Evolutionary conservation across 257 asterid genomes (phyloP).

Genomic region (Nyctanthes arbortristis): DNA sequence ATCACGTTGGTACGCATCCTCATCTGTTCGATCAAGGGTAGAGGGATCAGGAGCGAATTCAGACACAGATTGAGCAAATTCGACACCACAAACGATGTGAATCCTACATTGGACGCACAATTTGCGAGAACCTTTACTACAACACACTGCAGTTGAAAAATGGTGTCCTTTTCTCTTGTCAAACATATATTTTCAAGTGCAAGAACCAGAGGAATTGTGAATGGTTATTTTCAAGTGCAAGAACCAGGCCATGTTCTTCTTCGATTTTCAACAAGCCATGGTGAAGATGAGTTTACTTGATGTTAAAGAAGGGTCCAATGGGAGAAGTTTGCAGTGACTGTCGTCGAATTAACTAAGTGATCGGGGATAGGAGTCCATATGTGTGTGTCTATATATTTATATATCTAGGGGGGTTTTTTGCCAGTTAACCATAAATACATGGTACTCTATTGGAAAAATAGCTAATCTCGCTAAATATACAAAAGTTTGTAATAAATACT

Average conservation of each 20-base stretch:
- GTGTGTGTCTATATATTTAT: no score
- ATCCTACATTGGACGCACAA: constrained; percentile 61
- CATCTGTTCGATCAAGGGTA: no score
- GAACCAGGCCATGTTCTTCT: constrained; percentile 73
- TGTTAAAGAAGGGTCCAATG: constrained; percentile 58
- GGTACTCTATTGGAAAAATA: no score
- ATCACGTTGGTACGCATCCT: no score
- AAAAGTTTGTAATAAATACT: no score
- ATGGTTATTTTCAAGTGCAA: constrained; percentile 41
- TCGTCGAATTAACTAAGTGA: constrained; percentile 46
- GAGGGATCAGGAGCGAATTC: no score
- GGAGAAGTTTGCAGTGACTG: constrained; percentile 74
- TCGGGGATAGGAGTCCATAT: no score
- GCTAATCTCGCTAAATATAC: no score
- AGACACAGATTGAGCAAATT: constrained; percentile 62
- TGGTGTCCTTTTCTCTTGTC: constrained; percentile 81
- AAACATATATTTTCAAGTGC: no score
- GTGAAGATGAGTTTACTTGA: constrained; percentile 70
- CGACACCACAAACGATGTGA: constrained; percentile 63
- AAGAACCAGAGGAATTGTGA: no score
- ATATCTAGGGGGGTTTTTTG: no score
- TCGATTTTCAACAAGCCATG: constrained; percentile 78
- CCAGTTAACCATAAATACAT: no score
- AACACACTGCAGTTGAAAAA: constrained; percentile 53
- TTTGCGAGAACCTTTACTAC: constrained; percentile 56